These are phyloP conservation scores for Termitomyces sp. DNA, from an alignment of 768 basidiomycete species.

Conservation along the genomic window DNA sequence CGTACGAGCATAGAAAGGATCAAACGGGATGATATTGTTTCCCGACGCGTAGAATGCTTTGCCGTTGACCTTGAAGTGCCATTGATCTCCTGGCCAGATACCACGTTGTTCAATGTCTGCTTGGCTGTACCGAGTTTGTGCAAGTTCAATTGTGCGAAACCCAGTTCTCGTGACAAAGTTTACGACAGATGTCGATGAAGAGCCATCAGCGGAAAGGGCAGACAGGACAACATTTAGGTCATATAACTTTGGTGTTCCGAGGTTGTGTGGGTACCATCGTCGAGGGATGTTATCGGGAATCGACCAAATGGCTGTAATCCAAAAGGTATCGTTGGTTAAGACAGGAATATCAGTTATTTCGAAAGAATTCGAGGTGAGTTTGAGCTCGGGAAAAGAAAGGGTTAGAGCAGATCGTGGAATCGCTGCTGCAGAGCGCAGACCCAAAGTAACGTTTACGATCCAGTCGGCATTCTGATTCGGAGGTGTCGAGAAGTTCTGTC, in stretches of 20 bases:
- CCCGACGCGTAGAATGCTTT: constrained; percentile 49
- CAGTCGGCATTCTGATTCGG: constrained; percentile 46
- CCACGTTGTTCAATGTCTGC: constrained; percentile 38
- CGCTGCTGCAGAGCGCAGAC: constrained; percentile 34
- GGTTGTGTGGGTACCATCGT: constrained; percentile 51
- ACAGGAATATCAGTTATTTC: constrained; percentile 15
- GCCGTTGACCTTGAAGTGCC: constrained; percentile 57
- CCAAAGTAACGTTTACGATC: constrained; percentile 50
- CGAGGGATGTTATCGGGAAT: constrained; percentile 40
- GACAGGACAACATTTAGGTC: constrained; percentile 39
- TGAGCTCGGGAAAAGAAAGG: constrained; percentile 43
- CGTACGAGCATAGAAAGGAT: constrained; percentile 51
- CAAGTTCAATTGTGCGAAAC: constrained; percentile 53
- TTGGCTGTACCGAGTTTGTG: constrained; percentile 41
- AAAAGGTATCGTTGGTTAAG: constrained; percentile 25
- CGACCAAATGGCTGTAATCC: constrained; percentile 37
- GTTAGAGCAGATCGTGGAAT: constrained; percentile 30
- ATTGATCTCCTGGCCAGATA: constrained; percentile 55
- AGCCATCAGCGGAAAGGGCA: constrained; percentile 11
- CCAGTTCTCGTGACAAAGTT: constrained; percentile 42
- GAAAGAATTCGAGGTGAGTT: constrained; percentile 31
- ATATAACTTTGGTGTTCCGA: constrained; percentile 51
- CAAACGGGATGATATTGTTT: constrained; percentile 57
- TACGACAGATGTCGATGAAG: constrained; percentile 18
- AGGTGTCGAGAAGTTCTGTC: constrained; percentile 37